A percentile compares a stretch with the other conserved stretches of the same genome.
Evolutionary conservation across 2,329 filamentous ascomycete species (phyloP).

Genomic region (Ophiosphaerella narmari): DNA sequence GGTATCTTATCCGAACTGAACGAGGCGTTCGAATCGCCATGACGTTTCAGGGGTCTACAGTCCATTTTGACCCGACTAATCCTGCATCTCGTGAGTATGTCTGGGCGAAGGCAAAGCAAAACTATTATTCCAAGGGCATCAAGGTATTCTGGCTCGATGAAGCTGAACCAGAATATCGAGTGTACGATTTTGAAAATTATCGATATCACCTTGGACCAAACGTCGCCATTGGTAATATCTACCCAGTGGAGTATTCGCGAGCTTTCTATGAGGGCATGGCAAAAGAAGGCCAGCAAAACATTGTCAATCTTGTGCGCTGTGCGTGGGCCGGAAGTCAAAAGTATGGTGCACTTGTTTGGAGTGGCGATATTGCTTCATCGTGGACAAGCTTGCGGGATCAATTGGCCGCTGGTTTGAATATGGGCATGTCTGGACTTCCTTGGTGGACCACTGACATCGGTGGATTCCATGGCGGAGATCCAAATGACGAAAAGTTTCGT

Average conservation of each 20-base stretch:
- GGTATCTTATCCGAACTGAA: constrained; percentile 64
- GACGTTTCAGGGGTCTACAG: constrained; percentile 63
- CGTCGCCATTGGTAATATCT: constrained; percentile 63
- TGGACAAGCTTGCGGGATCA: constrained; percentile 66
- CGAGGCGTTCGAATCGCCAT: constrained; percentile 63
- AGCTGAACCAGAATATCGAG: constrained; percentile 68
- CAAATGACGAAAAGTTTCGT: constrained; percentile 59
- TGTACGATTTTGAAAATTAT: constrained; percentile 70
- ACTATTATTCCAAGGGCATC: constrained; percentile 67
- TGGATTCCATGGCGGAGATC: constrained; percentile 69
- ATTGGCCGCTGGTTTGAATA: constrained; percentile 66
- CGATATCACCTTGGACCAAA: constrained; percentile 63
- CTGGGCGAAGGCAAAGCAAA: constrained; percentile 62
- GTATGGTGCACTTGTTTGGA: constrained; percentile 69
- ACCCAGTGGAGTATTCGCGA: constrained; percentile 62
- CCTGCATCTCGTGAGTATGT: constrained; percentile 62
- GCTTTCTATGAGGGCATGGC: constrained; percentile 65
- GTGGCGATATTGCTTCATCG: constrained; percentile 67
- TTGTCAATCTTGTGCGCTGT: constrained; percentile 64
- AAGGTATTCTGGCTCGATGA: constrained; percentile 71
- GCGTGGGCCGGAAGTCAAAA: constrained; percentile 65
- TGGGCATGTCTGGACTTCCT: constrained; percentile 66
- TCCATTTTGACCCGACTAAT: constrained; percentile 68
- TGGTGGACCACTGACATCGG: constrained; percentile 76
- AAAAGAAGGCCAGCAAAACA: constrained; percentile 57